These are phyloP conservation scores for Chaetomium tenue DNA, from an alignment of 495 filamentous ascomycete genomes.

Conservation along the genomic window DNA sequence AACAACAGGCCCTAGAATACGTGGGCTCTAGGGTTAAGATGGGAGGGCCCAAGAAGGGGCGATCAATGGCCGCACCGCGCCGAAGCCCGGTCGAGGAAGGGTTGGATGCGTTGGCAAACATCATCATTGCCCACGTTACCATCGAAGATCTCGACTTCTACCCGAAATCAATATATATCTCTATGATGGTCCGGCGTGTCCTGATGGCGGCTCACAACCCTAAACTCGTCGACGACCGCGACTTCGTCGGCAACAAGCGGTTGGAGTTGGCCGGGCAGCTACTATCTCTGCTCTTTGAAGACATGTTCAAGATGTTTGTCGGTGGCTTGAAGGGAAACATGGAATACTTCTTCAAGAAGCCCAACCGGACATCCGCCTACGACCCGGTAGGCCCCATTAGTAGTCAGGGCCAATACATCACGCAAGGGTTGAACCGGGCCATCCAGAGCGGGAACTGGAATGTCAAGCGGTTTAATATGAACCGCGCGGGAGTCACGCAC, in stretches of 20 bases:
- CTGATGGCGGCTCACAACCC: conserved; percentile 89
- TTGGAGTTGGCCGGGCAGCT: conserved; percentile 93
- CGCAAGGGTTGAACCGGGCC: conserved; percentile 83
- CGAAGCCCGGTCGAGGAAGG: conserved; percentile 82
- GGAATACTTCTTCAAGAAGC: conserved; percentile 89
- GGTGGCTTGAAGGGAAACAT: conserved; percentile 82
- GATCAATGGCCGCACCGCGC: conserved; percentile 39
- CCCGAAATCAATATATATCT: conserved; percentile 92
- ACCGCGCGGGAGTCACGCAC: conserved; percentile 93
- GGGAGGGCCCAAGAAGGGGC: conserved; percentile 58
- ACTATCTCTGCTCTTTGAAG: conserved; percentile 92
- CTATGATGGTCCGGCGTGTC: conserved; percentile 91
- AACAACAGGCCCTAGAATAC: conserved; percentile 92
- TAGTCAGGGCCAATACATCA: conserved; percentile 77
- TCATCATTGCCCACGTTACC: conserved; percentile 91
- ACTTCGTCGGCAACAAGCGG: conserved; percentile 97
- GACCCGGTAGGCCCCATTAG: conserved; percentile 77
- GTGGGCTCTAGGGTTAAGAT: conserved; percentile 83
- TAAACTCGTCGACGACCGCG: conserved; percentile 86
- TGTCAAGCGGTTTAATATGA: conserved; percentile 96
- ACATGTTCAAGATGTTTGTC: conserved; percentile 93
- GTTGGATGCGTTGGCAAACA: conserved; percentile 82
- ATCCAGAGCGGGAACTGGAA: conserved; percentile 98
- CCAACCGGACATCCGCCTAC: conserved; percentile 77
- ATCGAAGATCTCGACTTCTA: conserved; percentile 86